Evolutionary conservation across 2,329 filamentous ascomycete species (phyloP).

Genomic region (Diplocarpon rosae): DNA sequence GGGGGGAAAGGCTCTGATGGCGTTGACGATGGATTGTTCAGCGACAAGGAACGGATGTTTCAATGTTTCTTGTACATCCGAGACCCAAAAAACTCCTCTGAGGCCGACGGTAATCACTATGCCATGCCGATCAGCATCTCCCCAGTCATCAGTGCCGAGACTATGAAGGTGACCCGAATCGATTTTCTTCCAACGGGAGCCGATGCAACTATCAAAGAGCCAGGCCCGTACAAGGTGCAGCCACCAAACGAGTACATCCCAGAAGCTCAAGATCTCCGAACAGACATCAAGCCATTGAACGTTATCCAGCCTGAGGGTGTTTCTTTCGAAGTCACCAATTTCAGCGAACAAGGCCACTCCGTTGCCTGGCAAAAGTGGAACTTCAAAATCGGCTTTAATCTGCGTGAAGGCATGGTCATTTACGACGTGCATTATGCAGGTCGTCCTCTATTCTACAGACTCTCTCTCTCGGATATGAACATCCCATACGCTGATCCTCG

Average conservation of each 20-base stretch:
- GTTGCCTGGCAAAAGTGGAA: slow-evolving; percentile 58
- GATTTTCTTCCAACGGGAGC: slow-evolving; percentile 58
- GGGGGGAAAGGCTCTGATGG: slow-evolving; percentile 36
- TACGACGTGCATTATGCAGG: slow-evolving; percentile 54
- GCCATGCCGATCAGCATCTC: slow-evolving; percentile 54
- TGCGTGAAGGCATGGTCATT: slow-evolving; percentile 54
- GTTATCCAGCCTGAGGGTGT: slow-evolving; percentile 54
- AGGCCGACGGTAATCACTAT: slow-evolving; percentile 59
- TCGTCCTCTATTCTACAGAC: slow-evolving; percentile 55
- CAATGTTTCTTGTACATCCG: slow-evolving; percentile 59
- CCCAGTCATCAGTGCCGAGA: slow-evolving; percentile 52
- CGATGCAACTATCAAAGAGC: slow-evolving; percentile 45
- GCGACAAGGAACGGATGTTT: slow-evolving; percentile 37
- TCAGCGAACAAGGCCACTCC: slow-evolving; percentile 40
- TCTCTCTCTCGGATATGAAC: slow-evolving; percentile 54
- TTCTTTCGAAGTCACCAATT: slow-evolving; percentile 43
- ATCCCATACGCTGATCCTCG: slow-evolving; percentile 53
- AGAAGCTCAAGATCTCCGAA: slow-evolving; percentile 47
- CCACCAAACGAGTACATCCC: slow-evolving; percentile 53
- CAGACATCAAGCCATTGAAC: slow-evolving; percentile 52
- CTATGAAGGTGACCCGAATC: slow-evolving; percentile 55
- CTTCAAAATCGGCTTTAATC: slow-evolving; percentile 50
- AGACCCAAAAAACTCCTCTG: slow-evolving; percentile 45
- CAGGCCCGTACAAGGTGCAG: slow-evolving; percentile 44
- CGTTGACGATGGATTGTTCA: slow-evolving; percentile 35